Percentiles rank a stretch among this genome's conserved stretches.
Evolutionary conservation across 208 protist genomes (phyloP).

Genomic region (Acanthamoeba sp.): DNA sequence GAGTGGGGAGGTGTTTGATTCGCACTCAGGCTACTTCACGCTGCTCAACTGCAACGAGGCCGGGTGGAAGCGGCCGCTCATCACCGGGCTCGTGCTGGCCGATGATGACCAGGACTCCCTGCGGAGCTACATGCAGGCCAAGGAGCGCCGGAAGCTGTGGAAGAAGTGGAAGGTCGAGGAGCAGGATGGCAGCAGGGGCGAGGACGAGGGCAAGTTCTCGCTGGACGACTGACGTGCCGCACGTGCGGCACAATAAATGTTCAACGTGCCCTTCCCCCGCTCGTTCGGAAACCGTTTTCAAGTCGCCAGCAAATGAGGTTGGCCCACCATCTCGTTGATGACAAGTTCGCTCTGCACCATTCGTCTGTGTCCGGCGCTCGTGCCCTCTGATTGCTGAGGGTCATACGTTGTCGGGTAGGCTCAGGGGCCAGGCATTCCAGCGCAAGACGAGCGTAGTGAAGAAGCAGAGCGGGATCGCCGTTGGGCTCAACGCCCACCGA

Average conservation of each 20-base stretch:
- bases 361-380: too few relatives aligned
- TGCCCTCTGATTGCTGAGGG: not conserved
- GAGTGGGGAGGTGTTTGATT: conserved; percentile 43
- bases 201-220: conserved; percentile 10
- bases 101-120: conserved; percentile 59
- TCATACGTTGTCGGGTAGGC: not conserved
- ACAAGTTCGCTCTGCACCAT: too few relatives aligned
- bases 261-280: too few relatives aligned
- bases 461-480: not conserved
- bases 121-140: conserved; percentile 18
- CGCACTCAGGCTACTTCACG: conserved; percentile 67
- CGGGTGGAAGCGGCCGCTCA: conserved; percentile 61
- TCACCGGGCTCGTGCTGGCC: conserved; percentile 23
- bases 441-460: not conserved
- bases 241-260: too few relatives aligned
- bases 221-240: not conserved
- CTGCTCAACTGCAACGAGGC: conserved; percentile 68
- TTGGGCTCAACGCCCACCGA: not conserved
- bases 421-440: not conserved
- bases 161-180: conserved; percentile 37
- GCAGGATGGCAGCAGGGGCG: not conserved
- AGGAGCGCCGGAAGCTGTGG: conserved; percentile 51
- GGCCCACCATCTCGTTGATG: too few relatives aligned
- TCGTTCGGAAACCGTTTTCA: too few relatives aligned
- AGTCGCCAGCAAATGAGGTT: too few relatives aligned